phyloP scores from a whole-genome alignment of 176 grass and related monocot genomes.

The Tillandsia fasciculata region DNA sequence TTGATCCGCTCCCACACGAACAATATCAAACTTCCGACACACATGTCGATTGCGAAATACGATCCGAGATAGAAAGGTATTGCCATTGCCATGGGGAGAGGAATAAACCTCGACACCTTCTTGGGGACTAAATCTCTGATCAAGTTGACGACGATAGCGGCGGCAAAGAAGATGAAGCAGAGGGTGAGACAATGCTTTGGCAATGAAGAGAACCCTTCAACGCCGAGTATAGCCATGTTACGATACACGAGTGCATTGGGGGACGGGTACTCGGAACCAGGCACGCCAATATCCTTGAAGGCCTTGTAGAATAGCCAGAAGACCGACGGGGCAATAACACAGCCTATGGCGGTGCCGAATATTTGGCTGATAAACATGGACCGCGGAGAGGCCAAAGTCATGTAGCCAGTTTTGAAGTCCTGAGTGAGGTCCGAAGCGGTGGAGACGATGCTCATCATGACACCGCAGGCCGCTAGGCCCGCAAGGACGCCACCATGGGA shows the following conservation, averaged over 20 bases:
- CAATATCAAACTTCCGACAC: slow-evolving; percentile 43
- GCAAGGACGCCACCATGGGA: slow-evolving; percentile 36
- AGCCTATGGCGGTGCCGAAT: slow-evolving; percentile 42
- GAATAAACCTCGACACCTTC: slow-evolving; percentile 29
- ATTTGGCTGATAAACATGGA: slow-evolving; percentile 70
- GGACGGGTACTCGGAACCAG: slow-evolving; percentile 35
- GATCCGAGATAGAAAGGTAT: slow-evolving; percentile 55
- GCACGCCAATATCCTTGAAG: slow-evolving; percentile 26
- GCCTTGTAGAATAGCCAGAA: slow-evolving; percentile 59
- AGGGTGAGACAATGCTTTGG: slow-evolving; percentile 44
- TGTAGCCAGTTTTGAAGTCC: slow-evolving; percentile 71
- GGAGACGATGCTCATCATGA: slow-evolving; percentile 57
- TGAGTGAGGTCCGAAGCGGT: slow-evolving; percentile 62
- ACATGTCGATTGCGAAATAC: slow-evolving; percentile 64
- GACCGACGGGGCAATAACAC: slow-evolving; percentile 48
- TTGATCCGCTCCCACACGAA: slow-evolving; percentile 33
- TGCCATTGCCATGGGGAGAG: slow-evolving; percentile 51
- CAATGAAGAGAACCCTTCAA: slow-evolving; percentile 35
- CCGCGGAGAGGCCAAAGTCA: slow-evolving; percentile 58
- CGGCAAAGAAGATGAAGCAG: slow-evolving; percentile 31
- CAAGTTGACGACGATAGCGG: slow-evolving; percentile 30
- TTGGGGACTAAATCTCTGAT: slow-evolving; percentile 35
- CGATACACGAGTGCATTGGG: slow-evolving; percentile 52
- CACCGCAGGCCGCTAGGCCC: slow-evolving; percentile 51
- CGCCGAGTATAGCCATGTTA: slow-evolving; percentile 57